Percentiles rank a stretch among this genome's conserved stretches.
These are phyloP conservation scores for Suillus subluteus DNA, from an alignment of 768 basidiomycete genomes.

Conservation along the genomic window DNA sequence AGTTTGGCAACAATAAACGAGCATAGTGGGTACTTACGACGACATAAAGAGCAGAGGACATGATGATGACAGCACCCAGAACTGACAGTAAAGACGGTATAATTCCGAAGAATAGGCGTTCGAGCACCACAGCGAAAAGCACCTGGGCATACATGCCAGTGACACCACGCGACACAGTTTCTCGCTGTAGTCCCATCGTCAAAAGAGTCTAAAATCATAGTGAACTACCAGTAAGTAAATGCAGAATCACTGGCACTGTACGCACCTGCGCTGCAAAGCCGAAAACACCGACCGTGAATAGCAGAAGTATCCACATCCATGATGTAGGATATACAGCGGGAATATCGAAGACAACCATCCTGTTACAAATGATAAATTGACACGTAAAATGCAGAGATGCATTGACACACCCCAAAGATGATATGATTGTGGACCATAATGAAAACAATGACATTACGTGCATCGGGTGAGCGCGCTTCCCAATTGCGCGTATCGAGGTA, in stretches of 20 bases:
- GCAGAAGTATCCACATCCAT: constrained; percentile 20
- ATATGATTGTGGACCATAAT: constrained; percentile 47
- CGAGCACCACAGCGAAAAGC: constrained; percentile 66
- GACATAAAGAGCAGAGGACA: constrained; percentile 63
- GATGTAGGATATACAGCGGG: constrained; percentile 22
- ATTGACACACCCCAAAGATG: not conserved
- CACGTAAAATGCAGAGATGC: not conserved
- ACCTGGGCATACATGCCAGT: constrained; percentile 67
- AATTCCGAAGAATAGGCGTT: constrained; percentile 65
- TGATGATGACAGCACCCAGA: constrained; percentile 66
- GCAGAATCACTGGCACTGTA: not conserved
- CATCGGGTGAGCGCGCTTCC: constrained; percentile 73
- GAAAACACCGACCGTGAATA: constrained; percentile 19
- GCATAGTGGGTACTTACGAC: constrained; percentile 48
- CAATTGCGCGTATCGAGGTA: constrained; percentile 65
- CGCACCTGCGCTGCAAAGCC: constrained; percentile 23
- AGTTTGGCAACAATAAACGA: not conserved
- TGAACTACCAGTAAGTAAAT: not conserved
- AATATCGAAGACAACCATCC: constrained; percentile 16
- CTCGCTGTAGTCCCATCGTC: constrained; percentile 64
- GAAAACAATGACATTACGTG: constrained; percentile 76
- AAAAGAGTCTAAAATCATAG: constrained; percentile 46
- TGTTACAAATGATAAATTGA: constrained; percentile 4
- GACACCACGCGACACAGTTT: constrained; percentile 63
- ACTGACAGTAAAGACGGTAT: constrained; percentile 60